Evolutionary conservation across 108 stramenopile species (phyloP).

Genomic region (Cyclotella cryptica): DNA sequence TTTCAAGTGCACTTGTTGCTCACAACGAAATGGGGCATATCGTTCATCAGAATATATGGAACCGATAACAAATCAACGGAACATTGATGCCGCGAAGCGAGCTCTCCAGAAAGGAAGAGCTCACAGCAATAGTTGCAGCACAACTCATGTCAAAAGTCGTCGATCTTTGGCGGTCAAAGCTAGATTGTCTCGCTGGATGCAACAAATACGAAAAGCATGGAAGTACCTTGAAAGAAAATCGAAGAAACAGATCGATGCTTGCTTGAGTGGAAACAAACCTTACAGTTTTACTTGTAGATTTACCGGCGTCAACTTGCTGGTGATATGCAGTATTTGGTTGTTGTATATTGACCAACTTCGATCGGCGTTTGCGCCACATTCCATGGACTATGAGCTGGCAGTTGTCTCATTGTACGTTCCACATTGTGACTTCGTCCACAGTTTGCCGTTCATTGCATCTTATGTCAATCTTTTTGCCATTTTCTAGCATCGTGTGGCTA

Average conservation of each 20-base stretch:
- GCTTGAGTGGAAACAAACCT: constrained; percentile 47
- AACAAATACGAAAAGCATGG: neutral
- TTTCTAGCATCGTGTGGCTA: constrained; percentile 65
- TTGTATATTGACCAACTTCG: constrained; percentile 72
- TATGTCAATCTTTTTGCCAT: constrained; percentile 10
- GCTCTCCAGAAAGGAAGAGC: constrained; percentile 19
- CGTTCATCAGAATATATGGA: constrained; percentile 49
- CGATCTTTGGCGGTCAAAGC: constrained; percentile 40
- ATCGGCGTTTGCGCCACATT: constrained; percentile 65
- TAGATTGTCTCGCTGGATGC: neutral
- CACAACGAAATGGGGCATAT: neutral
- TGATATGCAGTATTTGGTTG: constrained; percentile 76
- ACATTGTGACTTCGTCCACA: neutral
- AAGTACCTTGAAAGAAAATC: constrained; percentile 2
- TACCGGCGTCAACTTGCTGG: constrained; percentile 83
- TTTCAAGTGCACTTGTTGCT: neutral
- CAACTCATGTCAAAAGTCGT: neutral
- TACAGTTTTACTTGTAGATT: constrained; percentile 62
- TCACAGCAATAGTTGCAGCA: neutral
- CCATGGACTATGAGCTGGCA: constrained; percentile 61
- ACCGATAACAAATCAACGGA: constrained; percentile 35
- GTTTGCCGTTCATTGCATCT: neutral
- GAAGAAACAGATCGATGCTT: constrained; percentile 26
- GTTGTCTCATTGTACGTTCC: constrained; percentile 65
- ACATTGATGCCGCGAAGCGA: constrained; percentile 33